Base-by-base conservation (phyloP, 176 grass and related monocot species). In the Musa schizocarpa region DNA sequence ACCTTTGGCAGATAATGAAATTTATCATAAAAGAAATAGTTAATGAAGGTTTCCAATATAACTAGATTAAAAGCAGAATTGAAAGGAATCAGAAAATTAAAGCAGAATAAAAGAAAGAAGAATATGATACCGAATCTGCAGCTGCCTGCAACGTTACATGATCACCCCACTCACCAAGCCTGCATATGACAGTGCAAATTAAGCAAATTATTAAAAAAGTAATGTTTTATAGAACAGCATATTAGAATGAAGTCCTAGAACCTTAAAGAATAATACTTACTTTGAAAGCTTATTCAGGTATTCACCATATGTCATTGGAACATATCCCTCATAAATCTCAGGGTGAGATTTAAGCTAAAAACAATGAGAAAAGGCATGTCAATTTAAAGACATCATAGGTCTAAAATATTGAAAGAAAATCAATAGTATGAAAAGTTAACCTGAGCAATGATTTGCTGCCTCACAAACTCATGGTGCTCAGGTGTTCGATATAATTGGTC, bases 381-480 rank as follows among this genome's bases (percentile, higher is more conserved):
- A 27, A 74, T 43, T 74, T 43, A 43, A 58, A 13, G 59, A 74
- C 8, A 43, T 34, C 16, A 43, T 7, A 70, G n/a, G 17, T 17
- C 14, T 43, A 43, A 43, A 8, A 51, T 70, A 20, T 43, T 20
- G 43, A 76, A 51, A 50, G 11, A 17, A 64, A 17, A 43, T 50
- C 7, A 52, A 23, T 3, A 50, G 16, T 23, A 52, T 54, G 52
- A 80, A 54, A 43, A 78, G 85, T 77, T 24, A 22, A 85, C 88
- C 88, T 87, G 82, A 71, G 78, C 80, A 77, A 85, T 78, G 10
- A 91, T 69, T 74, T 85, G 85, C 49, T 85, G 82, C 72, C 88
- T 82, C 62, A 91, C 85, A 91, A 87, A 85, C 73, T 87, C 77
- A 77, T 89, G 89, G 68, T 88, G 89, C 58, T 91, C 85, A 59